Evolutionary conservation across 202 grass and related monocot genomes (phyloP).

Genomic region (Zizania palustris): DNA sequence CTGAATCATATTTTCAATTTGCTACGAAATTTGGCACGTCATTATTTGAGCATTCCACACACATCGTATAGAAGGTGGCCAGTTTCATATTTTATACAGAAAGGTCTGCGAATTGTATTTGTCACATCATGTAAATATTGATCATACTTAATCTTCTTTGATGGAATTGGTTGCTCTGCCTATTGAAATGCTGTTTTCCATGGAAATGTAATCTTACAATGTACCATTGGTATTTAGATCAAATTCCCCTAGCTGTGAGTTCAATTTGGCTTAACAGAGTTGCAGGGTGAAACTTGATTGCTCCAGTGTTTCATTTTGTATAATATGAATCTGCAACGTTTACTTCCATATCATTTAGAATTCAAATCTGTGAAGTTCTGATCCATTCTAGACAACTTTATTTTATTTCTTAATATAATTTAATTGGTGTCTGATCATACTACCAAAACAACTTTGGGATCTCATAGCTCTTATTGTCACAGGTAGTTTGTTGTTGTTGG

Average conservation of each 20-base stretch:
- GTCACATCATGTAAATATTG: neutral
- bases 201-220: neutral
- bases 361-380: neutral
- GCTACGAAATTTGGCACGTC: neutral
- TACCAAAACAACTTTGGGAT: neutral
- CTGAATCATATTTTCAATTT: neutral
- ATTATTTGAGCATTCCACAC: neutral
- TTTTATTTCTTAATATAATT: neutral
- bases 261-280: neutral
- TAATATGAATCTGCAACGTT: neutral
- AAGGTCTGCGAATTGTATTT: neutral
- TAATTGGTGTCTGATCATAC: neutral
- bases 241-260: too few relatives aligned
- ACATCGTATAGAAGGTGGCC: neutral
- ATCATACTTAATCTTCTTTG: neutral
- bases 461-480: neutral
- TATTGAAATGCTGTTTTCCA: neutral
- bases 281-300: neutral
- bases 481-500: constrained; percentile 28
- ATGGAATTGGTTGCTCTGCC: neutral
- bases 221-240: neutral
- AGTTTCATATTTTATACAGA: neutral
- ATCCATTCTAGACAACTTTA: neutral
- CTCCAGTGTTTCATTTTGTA: neutral
- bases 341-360: neutral